Evolutionary conservation across 495 filamentous ascomycete species (phyloP), one percentile per base, ranked within the genome.

Genomic region (Hypoxylon perforatum): DNA sequence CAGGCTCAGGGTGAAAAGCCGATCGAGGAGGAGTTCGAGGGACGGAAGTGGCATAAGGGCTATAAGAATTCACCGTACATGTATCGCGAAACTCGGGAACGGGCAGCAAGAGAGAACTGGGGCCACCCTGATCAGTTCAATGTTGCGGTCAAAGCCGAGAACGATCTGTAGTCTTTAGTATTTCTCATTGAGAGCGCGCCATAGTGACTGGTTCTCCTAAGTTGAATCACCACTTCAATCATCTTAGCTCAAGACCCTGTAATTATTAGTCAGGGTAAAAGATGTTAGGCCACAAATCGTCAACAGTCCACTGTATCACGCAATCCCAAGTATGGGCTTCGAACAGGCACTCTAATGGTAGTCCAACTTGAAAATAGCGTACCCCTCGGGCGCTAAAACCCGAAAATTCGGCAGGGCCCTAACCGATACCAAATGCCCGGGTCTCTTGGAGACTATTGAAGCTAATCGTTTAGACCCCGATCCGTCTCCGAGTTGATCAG

Each of bases 1-100:
- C 65, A 69, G 53, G 65, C 65, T 36, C 59, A 56, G 4, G 65
- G 65, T 5, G 60, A 64, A 50, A 60, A 61, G 22, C 65, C 65
- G 1, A 50, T 61, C 15, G 65, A 69, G 25, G 65, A 63, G 22
- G 65, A 69, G 51, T 69, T 28, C 3, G 58, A 62, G 23, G 57
- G 65, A n/a, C 53, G 65, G 0, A 48, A 67, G n/a, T 63, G 58
- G 58, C 58, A 62, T 41, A 63, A 58, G 14, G 55, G 54, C 33
- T 65, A 59, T 15, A 67, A 28, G 23, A 58, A 45, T 11, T 67
- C 58, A 15, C 53, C 65, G 7, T 63, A 59, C 36, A 68, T 68
- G 54, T 59, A 68, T 14, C 53, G 54, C 7, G 58, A 62, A 17
- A 67, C 65, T 1, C 54, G 53, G 2, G 54, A 65, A 44, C 54